Evolutionary conservation across 805 yeast genomes (phyloP).

Genomic region (Yamadazyma philogaea): DNA sequence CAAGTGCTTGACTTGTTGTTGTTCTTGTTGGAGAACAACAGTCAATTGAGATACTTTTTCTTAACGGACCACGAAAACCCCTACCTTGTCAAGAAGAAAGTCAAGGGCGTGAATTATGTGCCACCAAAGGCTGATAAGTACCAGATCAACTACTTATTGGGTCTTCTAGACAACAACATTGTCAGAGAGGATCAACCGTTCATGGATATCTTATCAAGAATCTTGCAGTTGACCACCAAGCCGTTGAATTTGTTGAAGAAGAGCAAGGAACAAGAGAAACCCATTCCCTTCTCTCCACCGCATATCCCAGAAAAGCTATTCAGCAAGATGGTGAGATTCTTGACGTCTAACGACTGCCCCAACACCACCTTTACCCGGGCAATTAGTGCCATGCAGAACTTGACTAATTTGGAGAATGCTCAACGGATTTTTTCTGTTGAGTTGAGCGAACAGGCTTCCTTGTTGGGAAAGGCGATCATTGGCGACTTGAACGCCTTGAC

Average conservation of each 20-base stretch:
- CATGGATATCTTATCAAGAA: constrained; percentile 72
- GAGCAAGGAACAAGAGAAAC: constrained; percentile 18
- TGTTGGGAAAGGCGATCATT: constrained; percentile 53
- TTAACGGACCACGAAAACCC: constrained; percentile 66
- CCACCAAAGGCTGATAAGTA: constrained; percentile 38
- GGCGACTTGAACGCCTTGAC: constrained; percentile 52
- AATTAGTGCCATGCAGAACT: constrained; percentile 73
- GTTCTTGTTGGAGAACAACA: constrained; percentile 62
- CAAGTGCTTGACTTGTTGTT: constrained; percentile 77
- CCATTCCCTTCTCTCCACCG: constrained; percentile 48
- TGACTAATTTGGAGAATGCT: constrained; percentile 60
- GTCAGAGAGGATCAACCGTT: constrained; percentile 69
- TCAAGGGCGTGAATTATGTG: constrained; percentile 27
- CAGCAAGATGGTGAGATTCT: constrained; percentile 58
- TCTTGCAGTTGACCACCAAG: constrained; percentile 72
- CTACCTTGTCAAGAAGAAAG: constrained; percentile 32
- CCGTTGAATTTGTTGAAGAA: constrained; percentile 59
- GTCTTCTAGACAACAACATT: constrained; percentile 58
- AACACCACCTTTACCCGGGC: constrained; percentile 83
- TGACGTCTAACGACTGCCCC: constrained; percentile 80
- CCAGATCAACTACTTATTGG: constrained; percentile 70
- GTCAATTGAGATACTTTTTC: constrained; percentile 69
- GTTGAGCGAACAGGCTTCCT: constrained; percentile 60
- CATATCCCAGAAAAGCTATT: constrained; percentile 60
- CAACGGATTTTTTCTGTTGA: constrained; percentile 64